Conservation (phyloP, 2,329 filamentous ascomycete species). For the Penicillium vulpinum region DNA sequence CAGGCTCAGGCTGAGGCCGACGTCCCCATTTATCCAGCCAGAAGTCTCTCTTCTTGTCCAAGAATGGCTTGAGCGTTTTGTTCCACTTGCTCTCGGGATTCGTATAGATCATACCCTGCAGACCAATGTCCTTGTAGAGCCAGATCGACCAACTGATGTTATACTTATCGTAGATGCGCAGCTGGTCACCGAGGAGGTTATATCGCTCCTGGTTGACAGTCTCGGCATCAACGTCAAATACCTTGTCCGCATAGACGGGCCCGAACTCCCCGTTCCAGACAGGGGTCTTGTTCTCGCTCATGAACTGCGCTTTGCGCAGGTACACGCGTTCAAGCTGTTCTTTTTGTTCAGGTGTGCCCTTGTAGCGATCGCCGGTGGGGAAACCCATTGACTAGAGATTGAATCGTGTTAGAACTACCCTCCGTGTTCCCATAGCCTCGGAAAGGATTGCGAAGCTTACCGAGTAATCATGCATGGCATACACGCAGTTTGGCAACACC, state of each 20-base stretch:
- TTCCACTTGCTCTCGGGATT: slow-evolving; percentile 52
- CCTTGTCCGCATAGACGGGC: slow-evolving; percentile 41
- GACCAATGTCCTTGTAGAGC: slow-evolving; percentile 60
- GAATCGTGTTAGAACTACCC: background rate
- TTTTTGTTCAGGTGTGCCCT: slow-evolving; percentile 46
- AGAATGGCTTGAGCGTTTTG: slow-evolving; percentile 52
- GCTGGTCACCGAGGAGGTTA: slow-evolving; percentile 49
- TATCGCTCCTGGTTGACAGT: slow-evolving; percentile 48
- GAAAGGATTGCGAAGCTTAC: slow-evolving; percentile 16
- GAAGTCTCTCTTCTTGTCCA: slow-evolving; percentile 57
- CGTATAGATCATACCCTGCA: slow-evolving; percentile 58
- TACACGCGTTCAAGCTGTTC: slow-evolving; percentile 44
- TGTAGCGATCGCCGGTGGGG: slow-evolving; percentile 42
- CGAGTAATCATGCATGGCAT: slow-evolving; percentile 48
- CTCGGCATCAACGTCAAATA: slow-evolving; percentile 33
- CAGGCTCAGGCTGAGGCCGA: slow-evolving; percentile 44
- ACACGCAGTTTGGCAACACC: slow-evolving; percentile 48
- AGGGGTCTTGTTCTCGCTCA: slow-evolving; percentile 43
- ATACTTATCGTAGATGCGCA: slow-evolving; percentile 55
- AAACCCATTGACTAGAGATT: slow-evolving; percentile 42
- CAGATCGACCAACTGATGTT: slow-evolving; percentile 61
- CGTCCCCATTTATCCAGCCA: slow-evolving; percentile 59
- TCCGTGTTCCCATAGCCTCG: background rate
- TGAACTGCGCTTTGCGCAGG: slow-evolving; percentile 51
- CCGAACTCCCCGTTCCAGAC: slow-evolving; percentile 59